phyloP scores from a whole-genome alignment of 2,329 filamentous ascomycete genomes.

The Acrocalymma vagum region DNA sequence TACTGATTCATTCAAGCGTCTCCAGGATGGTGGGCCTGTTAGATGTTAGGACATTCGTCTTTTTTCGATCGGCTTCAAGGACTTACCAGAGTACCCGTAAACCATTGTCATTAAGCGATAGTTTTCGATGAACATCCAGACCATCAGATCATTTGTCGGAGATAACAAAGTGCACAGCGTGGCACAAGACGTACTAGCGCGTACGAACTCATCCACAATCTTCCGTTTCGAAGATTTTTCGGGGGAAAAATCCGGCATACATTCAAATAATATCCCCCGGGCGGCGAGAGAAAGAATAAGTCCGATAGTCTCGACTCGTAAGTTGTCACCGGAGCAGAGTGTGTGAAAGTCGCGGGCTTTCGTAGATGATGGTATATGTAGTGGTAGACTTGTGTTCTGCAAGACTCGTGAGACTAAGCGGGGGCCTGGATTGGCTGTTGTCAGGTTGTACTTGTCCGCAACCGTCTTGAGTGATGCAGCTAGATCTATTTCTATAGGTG shows the following conservation, averaged over 20 bases:
- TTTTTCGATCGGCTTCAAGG: neutral
- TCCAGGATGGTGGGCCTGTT: constrained; percentile 38
- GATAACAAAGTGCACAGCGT: constrained; percentile 49
- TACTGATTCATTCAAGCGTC: constrained; percentile 39
- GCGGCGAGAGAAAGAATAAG: constrained; percentile 49
- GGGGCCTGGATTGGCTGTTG: constrained; percentile 28
- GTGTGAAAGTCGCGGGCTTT: constrained; percentile 47
- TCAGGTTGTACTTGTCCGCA: constrained; percentile 41
- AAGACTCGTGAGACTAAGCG: constrained; percentile 34
- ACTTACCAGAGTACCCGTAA: constrained; percentile 48
- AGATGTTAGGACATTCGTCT: neutral
- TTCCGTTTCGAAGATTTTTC: constrained; percentile 24
- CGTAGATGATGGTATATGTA: constrained; percentile 30
- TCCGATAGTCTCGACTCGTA: constrained; percentile 51
- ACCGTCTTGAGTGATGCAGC: constrained; percentile 39
- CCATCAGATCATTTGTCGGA: constrained; percentile 48
- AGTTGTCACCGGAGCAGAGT: constrained; percentile 46
- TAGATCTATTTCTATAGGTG: constrained; percentile 43
- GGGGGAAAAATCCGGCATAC: constrained; percentile 27
- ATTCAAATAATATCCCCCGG: constrained; percentile 36
- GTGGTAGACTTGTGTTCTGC: constrained; percentile 35
- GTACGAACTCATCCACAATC: constrained; percentile 37
- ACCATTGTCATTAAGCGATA: constrained; percentile 46
- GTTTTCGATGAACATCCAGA: constrained; percentile 47
- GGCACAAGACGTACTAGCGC: constrained; percentile 47